Evolutionary conservation across 495 filamentous ascomycete genomes (phyloP).

Genomic region (Penicillium paxilli): DNA sequence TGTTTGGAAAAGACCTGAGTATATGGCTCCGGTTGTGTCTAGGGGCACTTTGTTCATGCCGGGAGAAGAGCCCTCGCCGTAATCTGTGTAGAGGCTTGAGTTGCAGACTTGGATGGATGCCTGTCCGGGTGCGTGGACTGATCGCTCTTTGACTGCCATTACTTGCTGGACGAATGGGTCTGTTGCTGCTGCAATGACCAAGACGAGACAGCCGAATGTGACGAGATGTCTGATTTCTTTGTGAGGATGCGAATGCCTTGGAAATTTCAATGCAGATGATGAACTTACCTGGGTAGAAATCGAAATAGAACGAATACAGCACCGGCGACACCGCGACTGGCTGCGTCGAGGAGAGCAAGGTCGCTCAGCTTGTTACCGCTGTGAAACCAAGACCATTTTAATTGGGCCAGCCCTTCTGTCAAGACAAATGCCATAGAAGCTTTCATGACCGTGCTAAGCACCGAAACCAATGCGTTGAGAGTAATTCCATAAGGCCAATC

Average conservation of each 20-base stretch:
- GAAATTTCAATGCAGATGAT: no score
- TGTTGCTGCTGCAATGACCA: constrained; percentile 39
- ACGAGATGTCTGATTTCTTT: constrained; percentile 36
- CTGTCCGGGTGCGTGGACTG: constrained; percentile 10
- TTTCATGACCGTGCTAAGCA: constrained; percentile 44
- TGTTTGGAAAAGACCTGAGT: constrained; percentile 34
- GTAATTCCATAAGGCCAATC: constrained; percentile 48
- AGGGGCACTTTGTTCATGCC: constrained; percentile 30
- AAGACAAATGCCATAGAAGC: constrained; percentile 41
- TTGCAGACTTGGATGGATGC: constrained; percentile 28
- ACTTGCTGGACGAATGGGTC: constrained; percentile 49
- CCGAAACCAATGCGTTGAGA: constrained; percentile 47
- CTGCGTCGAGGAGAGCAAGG: constrained; percentile 43
- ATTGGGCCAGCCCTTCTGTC: constrained; percentile 40
- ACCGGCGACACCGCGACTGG: constrained; percentile 38
- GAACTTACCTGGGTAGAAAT: constrained; percentile 24
- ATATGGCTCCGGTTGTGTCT: constrained; percentile 37
- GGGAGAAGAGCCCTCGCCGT: constrained; percentile 25
- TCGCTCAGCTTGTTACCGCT: constrained; percentile 40
- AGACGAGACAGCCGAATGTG: constrained; percentile 36
- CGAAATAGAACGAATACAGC: constrained; percentile 31
- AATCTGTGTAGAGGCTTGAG: constrained; percentile 25
- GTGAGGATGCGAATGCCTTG: no score
- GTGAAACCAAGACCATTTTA: constrained; percentile 53
- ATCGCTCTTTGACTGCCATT: constrained; percentile 29